Base-by-base conservation (phyloP, 208 protist species). In the Acanthamoeba divionensis region DNA sequence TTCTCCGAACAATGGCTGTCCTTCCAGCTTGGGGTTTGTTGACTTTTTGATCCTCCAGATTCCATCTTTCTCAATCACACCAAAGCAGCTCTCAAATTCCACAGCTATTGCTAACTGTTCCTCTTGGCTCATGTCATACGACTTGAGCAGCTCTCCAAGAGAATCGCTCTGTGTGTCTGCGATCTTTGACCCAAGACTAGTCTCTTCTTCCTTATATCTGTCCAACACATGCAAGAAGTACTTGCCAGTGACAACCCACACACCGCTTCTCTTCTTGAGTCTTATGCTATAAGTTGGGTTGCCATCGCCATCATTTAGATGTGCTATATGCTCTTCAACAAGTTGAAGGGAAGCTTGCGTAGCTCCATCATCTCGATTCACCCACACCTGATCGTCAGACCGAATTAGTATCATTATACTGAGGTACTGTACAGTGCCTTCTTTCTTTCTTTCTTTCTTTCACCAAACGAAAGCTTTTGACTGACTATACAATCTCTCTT, bases 201-300 rank as follows among this genome's bases (percentile, higher is more conserved):
- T 45, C 66, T 75, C 66, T 45, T 75, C 66, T 24, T 21, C 41
- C 66, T 54, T 45, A 29, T 75, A 75, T 9, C 66, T 36, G 15
- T 75, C 66, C 31, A 75, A 21, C 66, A 75, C 66, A 36, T 75
- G 66, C 66, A 29, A 36, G 33, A 75, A 75, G 66, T 75, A 75
- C 7, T n/a, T 36, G 3, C 66, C 66, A 45, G 41, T 75, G 31
- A 75, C 33, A 18, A 75, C 29, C 66, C 66, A 75, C 66, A 75
- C 66, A 1, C 66, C 66, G 38, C 66, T 36, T 45, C 66, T 75
- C 15, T 29, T 75, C 33, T 21, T 29, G 66, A 4, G 45, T 29
- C 66, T 45, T 71, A 38, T 36, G 18, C 3, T 13, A 24, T 38
- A 71, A 12, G n/a, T 3, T 31, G 38, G 31, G n/a, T 13, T 24